phyloP scores from a whole-genome alignment of 352 stramenopile species.

The Globisporangium polare region DNA sequence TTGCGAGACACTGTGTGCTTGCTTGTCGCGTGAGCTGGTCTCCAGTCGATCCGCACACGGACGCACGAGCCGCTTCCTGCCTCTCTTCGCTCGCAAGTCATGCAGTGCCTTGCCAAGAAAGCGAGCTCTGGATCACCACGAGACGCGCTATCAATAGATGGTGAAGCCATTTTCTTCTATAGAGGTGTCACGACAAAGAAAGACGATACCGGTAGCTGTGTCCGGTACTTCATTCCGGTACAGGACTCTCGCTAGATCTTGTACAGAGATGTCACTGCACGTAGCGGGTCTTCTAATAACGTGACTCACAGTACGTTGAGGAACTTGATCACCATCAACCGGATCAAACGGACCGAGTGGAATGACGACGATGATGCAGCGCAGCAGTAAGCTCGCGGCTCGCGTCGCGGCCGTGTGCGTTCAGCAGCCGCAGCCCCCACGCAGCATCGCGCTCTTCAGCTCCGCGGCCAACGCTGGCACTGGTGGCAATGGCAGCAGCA shows the following conservation, averaged over 20 bases:
- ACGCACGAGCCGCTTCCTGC: neutral
- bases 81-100: neutral
- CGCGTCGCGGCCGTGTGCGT: neutral
- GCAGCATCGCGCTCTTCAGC: neutral
- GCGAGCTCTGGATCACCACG: no score
- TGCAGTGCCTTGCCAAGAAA: neutral
- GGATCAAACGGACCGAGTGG: neutral
- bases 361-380: neutral
- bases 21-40: neutral
- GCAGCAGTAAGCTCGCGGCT: neutral
- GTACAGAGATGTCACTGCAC: neutral
- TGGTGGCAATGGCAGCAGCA: neutral
- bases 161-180: neutral
- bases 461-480: neutral
- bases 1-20: neutral
- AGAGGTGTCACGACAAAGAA: neutral
- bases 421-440: neutral
- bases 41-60: neutral
- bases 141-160: neutral
- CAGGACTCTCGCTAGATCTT: neutral
- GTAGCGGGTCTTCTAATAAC: neutral
- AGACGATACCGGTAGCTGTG: no score
- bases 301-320: neutral
- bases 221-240: no score
- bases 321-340: slow-evolving; percentile 8